phyloP scores from a whole-genome alignment of 176 grass and related monocot species.

The sorghum (Sorghum bicolor) region Sorghum_bicolor_NCBIv3 NC_012873.2:57760501-57761000 shows the following conservation, averaged over 20 bases:
- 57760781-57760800: not conserved
- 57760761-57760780: conserved; percentile 1
- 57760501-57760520: conserved; percentile 18
- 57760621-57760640: not conserved
- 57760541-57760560: conserved; percentile 67
- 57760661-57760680: not conserved
- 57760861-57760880: conserved; percentile 65
- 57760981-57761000: not conserved
- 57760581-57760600: conserved; percentile 57
- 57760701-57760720: not conserved
- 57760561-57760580: conserved; percentile 52
- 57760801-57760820: conserved; percentile 13
- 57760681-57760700: not conserved
- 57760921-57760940: not conserved
- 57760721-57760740: not conserved
- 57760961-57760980: conserved; percentile 13
- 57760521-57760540: conserved; percentile 70
- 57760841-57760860: conserved; percentile 61
- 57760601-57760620: not conserved
- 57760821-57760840: conserved; percentile 35
- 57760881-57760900: conserved; percentile 68
- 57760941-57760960: not conserved
- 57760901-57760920: conserved; percentile 41
- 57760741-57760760: not conserved
- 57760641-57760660: not conserved